Evolutionary conservation across 805 yeast species (phyloP), one percentile per base, ranked within the genome.

Genomic region (Metschnikowia shivogae): DNA sequence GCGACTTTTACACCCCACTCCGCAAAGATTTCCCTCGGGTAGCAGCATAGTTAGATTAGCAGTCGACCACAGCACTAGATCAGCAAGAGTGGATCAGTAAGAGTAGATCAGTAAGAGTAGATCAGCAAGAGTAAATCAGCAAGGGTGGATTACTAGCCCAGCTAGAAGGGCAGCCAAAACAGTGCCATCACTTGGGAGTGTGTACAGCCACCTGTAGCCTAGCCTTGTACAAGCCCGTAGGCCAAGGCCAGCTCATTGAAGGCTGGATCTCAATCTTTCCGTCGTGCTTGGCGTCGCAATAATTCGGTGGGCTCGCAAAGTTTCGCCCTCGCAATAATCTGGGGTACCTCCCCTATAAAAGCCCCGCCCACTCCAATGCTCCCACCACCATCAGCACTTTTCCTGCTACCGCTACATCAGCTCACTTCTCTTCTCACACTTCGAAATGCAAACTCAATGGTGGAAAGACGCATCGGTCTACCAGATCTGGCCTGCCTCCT

Each of bases 401-500:
- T 13, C 12, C n/a, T 11, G 14, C 32, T 29, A 29, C 13, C 13
- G 7, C 32, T 7, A 29, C 32, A 29, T 29, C 32, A 29, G 4
- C 32, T 3, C 13, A 29, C 6, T 4, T 13, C 33, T 17, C 27
- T 2, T 13, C 27, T 12, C 27, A 12, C 12, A 37, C 8, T 35
- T 30, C 35, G 10, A 19, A 30, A 39, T 39, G 42, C 42, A 39
- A 39, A 31, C 42, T 39, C 42, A 39, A 39, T 72, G 81, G 84
- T 79, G 83, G 83, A 77, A 78, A 61, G 76, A 76, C 55, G 76
- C 79, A 39, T 59, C 73, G 13, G 69, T 79, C 14, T 79, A 79
- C 59, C 84, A 79, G 59, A 73, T 78, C 51, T 79, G 80, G 73
- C 83, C 83, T 9, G 82, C 83, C 27, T 74, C 80, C 28, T 78